phyloP scores from a whole-genome alignment of 2,329 filamentous ascomycete genomes.

The Emergomyces africanus region DNA sequence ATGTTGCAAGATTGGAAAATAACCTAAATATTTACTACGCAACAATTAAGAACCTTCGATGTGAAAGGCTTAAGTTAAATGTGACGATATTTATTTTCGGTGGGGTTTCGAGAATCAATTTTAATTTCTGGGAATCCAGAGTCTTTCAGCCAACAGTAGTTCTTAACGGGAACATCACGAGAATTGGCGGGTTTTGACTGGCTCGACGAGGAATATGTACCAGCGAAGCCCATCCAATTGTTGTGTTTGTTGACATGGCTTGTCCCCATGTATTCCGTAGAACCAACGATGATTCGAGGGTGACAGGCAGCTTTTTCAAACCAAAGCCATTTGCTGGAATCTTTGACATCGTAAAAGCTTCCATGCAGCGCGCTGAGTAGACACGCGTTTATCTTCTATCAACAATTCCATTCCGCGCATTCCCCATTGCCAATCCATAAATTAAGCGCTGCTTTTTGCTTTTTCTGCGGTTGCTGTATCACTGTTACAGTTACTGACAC shows the following conservation, averaged over 20 bases:
- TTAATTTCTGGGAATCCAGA: not conserved
- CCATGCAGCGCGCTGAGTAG: not conserved
- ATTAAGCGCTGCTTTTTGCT: slow-evolving; percentile 1
- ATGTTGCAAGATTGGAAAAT: not conserved
- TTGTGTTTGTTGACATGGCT: not conserved
- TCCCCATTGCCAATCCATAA: not conserved
- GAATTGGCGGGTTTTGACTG: not conserved
- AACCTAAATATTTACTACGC: no score
- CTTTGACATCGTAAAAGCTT: not conserved
- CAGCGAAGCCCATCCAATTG: not conserved
- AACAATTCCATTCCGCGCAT: not conserved
- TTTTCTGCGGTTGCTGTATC: slow-evolving; percentile 3
- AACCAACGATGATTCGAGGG: slow-evolving; percentile 1
- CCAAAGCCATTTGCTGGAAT: not conserved
- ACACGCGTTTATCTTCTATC: not conserved
- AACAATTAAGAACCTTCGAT: no score
- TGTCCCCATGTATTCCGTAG: not conserved
- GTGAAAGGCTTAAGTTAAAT: no score
- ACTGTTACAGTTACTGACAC: not conserved
- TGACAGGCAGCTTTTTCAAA: not conserved
- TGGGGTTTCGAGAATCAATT: not conserved
- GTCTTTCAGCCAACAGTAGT: not conserved
- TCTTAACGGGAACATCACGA: not conserved
- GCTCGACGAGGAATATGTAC: not conserved
- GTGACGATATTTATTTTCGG: slow-evolving; percentile 1